Conservation (phyloP, 1,284 basidiomycete species). For the Fomes fomentarius region DNA sequence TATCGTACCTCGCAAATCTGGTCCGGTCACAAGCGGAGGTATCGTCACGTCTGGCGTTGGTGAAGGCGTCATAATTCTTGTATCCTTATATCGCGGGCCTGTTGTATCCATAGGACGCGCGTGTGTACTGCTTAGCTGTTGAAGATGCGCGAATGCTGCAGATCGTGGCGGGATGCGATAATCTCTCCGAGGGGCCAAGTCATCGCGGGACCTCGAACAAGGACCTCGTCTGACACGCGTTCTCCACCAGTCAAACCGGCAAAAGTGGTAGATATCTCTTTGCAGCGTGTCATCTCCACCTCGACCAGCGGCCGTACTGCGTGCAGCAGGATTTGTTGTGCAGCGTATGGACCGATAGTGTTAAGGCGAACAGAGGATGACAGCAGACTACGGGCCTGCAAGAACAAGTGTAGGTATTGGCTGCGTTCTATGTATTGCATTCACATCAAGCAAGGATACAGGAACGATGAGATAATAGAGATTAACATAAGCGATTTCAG, state of each 20-base stretch:
- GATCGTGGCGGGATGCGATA: constrained; percentile 86
- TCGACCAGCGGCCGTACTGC: constrained; percentile 69
- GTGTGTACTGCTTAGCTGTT: constrained; percentile 64
- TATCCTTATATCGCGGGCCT: constrained; percentile 19
- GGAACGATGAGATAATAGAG: not conserved
- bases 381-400: constrained; percentile 88
- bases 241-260: constrained; percentile 20
- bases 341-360: constrained; percentile 89
- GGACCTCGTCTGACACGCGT: constrained; percentile 10
- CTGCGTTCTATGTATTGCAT: constrained; percentile 57
- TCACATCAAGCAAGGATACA: not conserved
- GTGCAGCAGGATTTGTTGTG: constrained; percentile 87
- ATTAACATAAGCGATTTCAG: not conserved
- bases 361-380: constrained; percentile 94
- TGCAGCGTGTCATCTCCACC: constrained; percentile 48
- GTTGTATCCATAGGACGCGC: constrained; percentile 23
- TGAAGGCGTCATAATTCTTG: constrained; percentile 39
- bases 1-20: constrained; percentile 94
- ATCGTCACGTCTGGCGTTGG: constrained; percentile 85
- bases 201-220: constrained; percentile 68
- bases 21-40: constrained; percentile 95
- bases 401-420: constrained; percentile 88
- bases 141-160: constrained; percentile 96
- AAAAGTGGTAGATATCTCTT: constrained; percentile 46
- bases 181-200: constrained; percentile 99